A percentile compares a stretch with the other conserved stretches of the same genome.
phyloP scores from a whole-genome alignment of 768 basidiomycete species.

The Exidia glandulosa region DNA sequence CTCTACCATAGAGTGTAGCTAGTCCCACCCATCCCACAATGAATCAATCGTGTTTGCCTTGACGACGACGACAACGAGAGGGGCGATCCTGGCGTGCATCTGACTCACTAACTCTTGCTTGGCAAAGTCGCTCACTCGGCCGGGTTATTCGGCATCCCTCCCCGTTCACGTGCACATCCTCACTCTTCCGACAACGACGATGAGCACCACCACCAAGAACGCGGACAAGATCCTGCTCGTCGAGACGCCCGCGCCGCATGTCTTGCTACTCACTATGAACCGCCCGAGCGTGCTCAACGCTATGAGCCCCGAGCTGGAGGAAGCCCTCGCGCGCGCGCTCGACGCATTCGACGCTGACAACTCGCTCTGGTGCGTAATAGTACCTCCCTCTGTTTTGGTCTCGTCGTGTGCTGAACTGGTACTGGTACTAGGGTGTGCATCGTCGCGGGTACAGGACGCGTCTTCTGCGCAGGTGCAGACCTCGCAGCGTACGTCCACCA shows the following conservation, averaged over 20 bases:
- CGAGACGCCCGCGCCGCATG: slow-evolving; percentile 32
- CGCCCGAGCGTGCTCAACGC: slow-evolving; percentile 65
- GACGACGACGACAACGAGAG: too few species aligned
- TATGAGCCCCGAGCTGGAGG: slow-evolving; percentile 47
- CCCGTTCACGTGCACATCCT: too few species aligned
- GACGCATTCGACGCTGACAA: slow-evolving; percentile 70
- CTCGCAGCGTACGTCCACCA: slow-evolving; percentile 47
- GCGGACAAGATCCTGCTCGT: neutral
- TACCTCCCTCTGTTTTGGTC: too few species aligned
- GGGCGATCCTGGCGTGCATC: too few species aligned
- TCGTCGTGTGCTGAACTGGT: neutral
- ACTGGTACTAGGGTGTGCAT: slow-evolving; percentile 49
- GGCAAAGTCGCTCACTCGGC: too few species aligned
- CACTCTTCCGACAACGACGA: too few species aligned
- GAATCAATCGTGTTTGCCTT: too few species aligned
- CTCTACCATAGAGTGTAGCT: too few species aligned
- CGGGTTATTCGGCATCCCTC: too few species aligned
- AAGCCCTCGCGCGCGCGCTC: slow-evolving; percentile 40
- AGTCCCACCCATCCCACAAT: too few species aligned
- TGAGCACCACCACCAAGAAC: too few species aligned
- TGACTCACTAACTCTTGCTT: too few species aligned
- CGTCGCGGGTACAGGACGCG: slow-evolving; percentile 59
- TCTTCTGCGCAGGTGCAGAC: slow-evolving; percentile 76
- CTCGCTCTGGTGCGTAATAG: slow-evolving; percentile 59
- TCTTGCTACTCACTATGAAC: slow-evolving; percentile 49